These are phyloP conservation scores for Phyllosticta paracitricarpa DNA, from an alignment of 2,329 filamentous ascomycete species.

Conservation along the genomic window DNA sequence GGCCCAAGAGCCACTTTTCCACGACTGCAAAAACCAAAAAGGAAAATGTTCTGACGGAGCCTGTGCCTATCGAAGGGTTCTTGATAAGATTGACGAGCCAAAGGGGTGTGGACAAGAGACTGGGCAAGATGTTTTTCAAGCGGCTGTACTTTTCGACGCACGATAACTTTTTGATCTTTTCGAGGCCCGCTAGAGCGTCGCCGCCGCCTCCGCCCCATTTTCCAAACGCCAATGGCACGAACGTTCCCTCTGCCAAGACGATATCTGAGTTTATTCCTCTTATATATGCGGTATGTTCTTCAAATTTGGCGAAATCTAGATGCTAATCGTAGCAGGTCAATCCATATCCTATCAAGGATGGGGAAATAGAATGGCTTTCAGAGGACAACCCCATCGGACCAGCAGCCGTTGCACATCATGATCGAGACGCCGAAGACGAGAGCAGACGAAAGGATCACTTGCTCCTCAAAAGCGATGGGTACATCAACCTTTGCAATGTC, in stretches of 20 bases:
- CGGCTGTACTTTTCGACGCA: conserved; percentile 55
- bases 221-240: conserved; percentile 31
- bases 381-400: conserved; percentile 31
- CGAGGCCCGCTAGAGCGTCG: conserved; percentile 46
- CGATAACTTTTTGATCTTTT: conserved; percentile 54
- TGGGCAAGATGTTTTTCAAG: conserved; percentile 55
- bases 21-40: conserved; percentile 33
- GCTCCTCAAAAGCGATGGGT: conserved; percentile 50
- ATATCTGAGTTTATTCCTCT: conserved; percentile 49
- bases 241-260: conserved; percentile 44
- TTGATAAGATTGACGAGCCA: conserved; percentile 55
- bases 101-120: conserved; percentile 46
- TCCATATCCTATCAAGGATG: conserved; percentile 47
- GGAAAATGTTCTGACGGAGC: conserved; percentile 40
- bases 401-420: conserved; percentile 39
- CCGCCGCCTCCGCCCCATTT: conserved; percentile 50
- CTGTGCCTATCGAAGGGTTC: conserved; percentile 55
- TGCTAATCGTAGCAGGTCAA: conserved; percentile 30
- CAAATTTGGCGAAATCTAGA: background rate
- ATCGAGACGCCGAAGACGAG: conserved; percentile 51
- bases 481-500: conserved; percentile 52
- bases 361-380: conserved; percentile 47
- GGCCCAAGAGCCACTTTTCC: conserved; percentile 56
- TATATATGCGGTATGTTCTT: conserved; percentile 39
- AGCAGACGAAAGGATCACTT: conserved; percentile 49